Base-by-base conservation (phyloP, 2,329 filamentous ascomycete species). In the Pestalotiopsis sp. region DNA sequence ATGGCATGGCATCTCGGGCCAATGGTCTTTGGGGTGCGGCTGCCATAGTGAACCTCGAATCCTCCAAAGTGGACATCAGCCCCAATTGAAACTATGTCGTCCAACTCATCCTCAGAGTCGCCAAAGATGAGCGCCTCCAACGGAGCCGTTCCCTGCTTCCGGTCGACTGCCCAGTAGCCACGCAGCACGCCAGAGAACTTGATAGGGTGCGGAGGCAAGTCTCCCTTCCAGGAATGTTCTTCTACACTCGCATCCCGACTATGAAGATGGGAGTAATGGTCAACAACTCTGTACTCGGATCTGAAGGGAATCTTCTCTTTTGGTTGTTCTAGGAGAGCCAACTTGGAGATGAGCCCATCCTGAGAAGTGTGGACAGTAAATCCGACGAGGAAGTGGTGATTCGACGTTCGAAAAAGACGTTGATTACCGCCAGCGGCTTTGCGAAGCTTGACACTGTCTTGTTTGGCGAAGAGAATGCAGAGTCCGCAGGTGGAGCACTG, bases 31-130 rank as follows among this genome's bases (percentile, higher is more conserved):
- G 59, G n/a, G 27, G 17, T 3, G 5, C 59, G 59, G 5, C 11
- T 62, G n/a, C 23, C 59, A 39, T 62, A 62, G n/a, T 41, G 59
- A 39, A 62, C 36, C 36, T 62, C 59, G 59, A 62, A 62, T 13
- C 59, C 12, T 39, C 36, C 59, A 38, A 62, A 41, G n/a, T 62
- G 59, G 23, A 41, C 59, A 39, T 62, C 59, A 5, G 59, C 59
- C 12, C 59, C 17, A 39, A 62, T 62, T 7, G 36, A 36, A 11
- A 12, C 25, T 2, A 41, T 62, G 3, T 62, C 59, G 5, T 6
- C 25, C n/a, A 62, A 36, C 27, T 62, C 59, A 14, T 36, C 27
- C 12, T 62, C 36, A 11, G 14, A 41, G 27, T 62, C 31, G 27
- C 59, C 59, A 23, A 62, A 39, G n/a, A 62, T n/a, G 23, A 62